Conservation (phyloP, 495 filamentous ascomycete species). For the Aspergillus cavernicola region DNA sequence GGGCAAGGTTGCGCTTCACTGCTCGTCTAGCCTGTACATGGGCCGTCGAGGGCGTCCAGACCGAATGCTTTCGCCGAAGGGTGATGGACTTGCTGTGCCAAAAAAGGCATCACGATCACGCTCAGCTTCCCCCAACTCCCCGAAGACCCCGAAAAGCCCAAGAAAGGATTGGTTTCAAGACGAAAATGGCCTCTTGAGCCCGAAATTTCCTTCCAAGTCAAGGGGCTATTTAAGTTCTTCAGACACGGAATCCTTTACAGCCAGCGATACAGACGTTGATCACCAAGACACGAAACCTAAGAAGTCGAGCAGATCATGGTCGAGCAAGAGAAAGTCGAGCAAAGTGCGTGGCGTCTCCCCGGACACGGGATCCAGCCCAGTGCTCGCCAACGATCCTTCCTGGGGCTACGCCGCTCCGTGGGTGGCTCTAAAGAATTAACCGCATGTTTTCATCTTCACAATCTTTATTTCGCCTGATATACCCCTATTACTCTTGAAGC, state of each 20-base stretch:
- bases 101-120: constrained; percentile 1
- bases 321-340: not conserved
- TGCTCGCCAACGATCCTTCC: constrained; percentile 12
- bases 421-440: not conserved
- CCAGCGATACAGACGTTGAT: constrained; percentile 8
- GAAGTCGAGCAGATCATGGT: not conserved
- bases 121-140: not conserved
- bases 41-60: constrained; percentile 6
- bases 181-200: constrained; percentile 6
- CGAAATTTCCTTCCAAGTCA: not conserved
- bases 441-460: not conserved
- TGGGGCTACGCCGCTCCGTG: constrained; percentile 14
- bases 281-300: not conserved
- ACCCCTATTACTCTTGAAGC: not conserved
- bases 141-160: not conserved
- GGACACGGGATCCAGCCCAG: constrained; percentile 5
- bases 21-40: constrained; percentile 14
- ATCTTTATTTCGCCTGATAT: constrained; percentile 1
- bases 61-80: not conserved
- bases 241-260: constrained; percentile 1
- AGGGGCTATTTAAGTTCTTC: constrained; percentile 6
- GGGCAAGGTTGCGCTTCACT: constrained; percentile 17
- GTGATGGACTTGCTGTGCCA: constrained; percentile 1
- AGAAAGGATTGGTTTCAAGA: not conserved
- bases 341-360: constrained; percentile 9